A percentile compares a stretch with the other conserved stretches of the same genome.
phyloP scores from a whole-genome alignment of 257 asterid species.

The Petunia axillaris region DNA sequence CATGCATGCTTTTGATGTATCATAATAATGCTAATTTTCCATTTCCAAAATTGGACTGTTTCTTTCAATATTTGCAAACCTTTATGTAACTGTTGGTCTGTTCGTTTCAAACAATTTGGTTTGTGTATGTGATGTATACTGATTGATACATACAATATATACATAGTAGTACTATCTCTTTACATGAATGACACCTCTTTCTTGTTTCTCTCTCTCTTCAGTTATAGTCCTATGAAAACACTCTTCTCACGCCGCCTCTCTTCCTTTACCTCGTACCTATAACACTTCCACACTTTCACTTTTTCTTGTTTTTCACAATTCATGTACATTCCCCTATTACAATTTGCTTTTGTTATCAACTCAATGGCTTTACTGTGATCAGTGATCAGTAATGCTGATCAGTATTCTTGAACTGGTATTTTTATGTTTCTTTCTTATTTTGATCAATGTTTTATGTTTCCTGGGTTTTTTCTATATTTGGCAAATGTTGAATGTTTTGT shows the following conservation, averaged over 20 bases:
- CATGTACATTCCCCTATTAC: background rate
- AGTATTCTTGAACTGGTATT: background rate
- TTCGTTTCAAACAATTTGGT: slow-evolving; percentile 16
- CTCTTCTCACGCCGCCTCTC: slow-evolving; percentile 28
- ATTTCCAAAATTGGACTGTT: slow-evolving; percentile 8
- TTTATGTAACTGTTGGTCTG: background rate
- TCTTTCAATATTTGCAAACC: background rate
- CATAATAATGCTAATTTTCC: background rate
- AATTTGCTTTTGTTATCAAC: background rate
- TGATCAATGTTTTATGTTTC: background rate
- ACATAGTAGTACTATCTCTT: background rate
- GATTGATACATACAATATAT: background rate
- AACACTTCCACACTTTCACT: slow-evolving; percentile 13
- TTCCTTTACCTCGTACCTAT: background rate
- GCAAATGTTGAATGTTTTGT: background rate
- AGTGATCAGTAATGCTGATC: slow-evolving; percentile 9
- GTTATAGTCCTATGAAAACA: slow-evolving; percentile 17
- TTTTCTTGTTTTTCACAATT: background rate
- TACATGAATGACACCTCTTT: slow-evolving; percentile 24
- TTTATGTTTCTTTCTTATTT: background rate
- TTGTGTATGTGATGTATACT: slow-evolving; percentile 14
- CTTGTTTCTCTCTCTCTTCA: slow-evolving; percentile 22
- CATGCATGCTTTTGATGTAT: slow-evolving; percentile 12
- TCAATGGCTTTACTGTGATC: background rate
- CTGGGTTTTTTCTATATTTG: background rate